Conservation (phyloP, 2,329 filamentous ascomycete genomes). For the Aspergillus oerlinghausenensis region DNA sequence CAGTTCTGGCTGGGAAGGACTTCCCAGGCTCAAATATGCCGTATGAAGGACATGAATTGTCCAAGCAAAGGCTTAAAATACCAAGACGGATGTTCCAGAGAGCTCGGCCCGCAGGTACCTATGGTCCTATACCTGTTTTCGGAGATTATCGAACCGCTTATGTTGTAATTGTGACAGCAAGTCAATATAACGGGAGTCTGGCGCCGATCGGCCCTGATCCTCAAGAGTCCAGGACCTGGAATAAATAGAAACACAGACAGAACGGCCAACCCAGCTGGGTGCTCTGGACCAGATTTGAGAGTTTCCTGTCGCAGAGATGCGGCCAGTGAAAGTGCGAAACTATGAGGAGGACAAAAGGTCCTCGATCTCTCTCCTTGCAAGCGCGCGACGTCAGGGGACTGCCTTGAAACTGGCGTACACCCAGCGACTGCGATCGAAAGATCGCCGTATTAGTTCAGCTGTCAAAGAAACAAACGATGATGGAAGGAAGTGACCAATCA, state of each 20-base stretch:
- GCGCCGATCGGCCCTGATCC: background rate
- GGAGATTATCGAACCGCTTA: background rate
- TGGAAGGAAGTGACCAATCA: constrained; percentile 8
- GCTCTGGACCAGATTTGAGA: background rate
- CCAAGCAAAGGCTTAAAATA: background rate
- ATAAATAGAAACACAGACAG: background rate
- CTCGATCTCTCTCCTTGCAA: background rate
- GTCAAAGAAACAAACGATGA: constrained; percentile 9
- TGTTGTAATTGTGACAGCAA: background rate
- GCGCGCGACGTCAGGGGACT: background rate
- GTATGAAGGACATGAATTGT: constrained; percentile 2
- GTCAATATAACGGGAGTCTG: background rate
- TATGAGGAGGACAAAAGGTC: background rate
- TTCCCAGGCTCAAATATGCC: constrained; percentile 4
- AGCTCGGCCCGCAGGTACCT: background rate
- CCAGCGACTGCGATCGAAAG: background rate
- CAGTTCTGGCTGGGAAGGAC: constrained; percentile 11
- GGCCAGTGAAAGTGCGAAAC: background rate
- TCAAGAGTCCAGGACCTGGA: background rate
- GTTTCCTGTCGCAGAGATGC: background rate
- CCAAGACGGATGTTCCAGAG: background rate
- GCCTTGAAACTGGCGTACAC: background rate
- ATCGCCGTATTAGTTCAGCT: background rate
- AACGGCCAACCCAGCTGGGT: background rate
- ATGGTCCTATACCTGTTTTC: background rate